These are phyloP conservation scores for Kwoniella botswanensis DNA, from an alignment of 768 basidiomycete species.

Conservation along the genomic window DNA sequence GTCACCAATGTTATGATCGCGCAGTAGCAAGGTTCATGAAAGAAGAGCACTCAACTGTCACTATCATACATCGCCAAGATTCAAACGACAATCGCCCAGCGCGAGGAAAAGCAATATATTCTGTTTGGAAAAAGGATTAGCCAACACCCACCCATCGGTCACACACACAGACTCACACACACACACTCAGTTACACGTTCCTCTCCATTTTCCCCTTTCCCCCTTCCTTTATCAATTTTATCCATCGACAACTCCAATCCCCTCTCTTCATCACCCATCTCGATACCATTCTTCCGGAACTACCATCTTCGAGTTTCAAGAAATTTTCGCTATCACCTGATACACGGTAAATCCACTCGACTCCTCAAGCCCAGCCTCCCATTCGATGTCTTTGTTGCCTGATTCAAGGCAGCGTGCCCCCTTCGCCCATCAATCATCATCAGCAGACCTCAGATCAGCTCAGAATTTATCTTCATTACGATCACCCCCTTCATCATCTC, in stretches of 20 bases:
- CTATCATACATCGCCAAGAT: too few relatives aligned
- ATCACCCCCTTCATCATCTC: conserved; percentile 19
- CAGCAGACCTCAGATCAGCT: conserved; percentile 34
- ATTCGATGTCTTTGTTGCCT: conserved; percentile 32
- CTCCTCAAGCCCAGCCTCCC: background rate
- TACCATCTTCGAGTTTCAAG: background rate
- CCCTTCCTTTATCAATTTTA: background rate
- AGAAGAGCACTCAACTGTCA: too few relatives aligned
- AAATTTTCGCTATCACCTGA: background rate
- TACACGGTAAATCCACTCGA: background rate
- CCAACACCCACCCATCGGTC: background rate
- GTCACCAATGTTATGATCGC: too few relatives aligned
- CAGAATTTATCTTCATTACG: conserved; percentile 17
- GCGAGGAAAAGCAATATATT: too few relatives aligned
- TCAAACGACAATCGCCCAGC: too few relatives aligned
- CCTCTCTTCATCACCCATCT: background rate
- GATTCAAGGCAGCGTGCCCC: conserved; percentile 49
- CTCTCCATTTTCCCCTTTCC: background rate
- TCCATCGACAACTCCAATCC: background rate
- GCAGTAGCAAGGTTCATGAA: too few relatives aligned
- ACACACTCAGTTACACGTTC: background rate
- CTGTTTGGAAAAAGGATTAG: too few relatives aligned
- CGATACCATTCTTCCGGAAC: background rate
- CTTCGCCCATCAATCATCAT: conserved; percentile 48
- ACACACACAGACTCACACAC: background rate